A percentile compares a stretch with the other conserved stretches of the same genome.
Evolutionary conservation across 192 early-diverging fungal genomes (phyloP).

Genomic region (Entrophospora sp.): DNA sequence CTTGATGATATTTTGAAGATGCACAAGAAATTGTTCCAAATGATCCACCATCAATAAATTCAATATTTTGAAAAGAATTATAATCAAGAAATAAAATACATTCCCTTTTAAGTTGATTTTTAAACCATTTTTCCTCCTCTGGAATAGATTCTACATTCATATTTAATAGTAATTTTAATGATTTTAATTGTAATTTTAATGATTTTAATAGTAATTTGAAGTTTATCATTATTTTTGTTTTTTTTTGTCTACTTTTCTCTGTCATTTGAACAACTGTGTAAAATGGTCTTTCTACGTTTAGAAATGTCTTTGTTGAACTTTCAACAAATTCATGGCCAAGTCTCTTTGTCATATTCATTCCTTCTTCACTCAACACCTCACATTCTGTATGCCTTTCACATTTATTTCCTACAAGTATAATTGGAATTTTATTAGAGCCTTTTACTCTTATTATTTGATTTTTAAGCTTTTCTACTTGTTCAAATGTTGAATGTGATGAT

Average conservation of each 20-base stretch:
- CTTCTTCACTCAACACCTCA: constrained; percentile 81
- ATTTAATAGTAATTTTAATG: too few relatives aligned
- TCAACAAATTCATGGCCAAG: constrained; percentile 82
- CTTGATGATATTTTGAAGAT: too few relatives aligned
- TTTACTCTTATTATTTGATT: constrained; percentile 90
- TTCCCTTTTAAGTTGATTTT: too few relatives aligned
- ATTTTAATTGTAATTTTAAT: too few relatives aligned
- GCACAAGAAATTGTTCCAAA: too few relatives aligned
- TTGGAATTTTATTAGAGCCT: constrained; percentile 73
- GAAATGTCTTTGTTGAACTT: constrained; percentile 79
- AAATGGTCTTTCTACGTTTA: too few relatives aligned
- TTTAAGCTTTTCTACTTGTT: constrained; percentile 73
- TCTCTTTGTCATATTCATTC: constrained; percentile 60
- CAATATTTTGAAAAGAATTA: too few relatives aligned
- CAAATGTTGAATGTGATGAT: constrained; percentile 80
- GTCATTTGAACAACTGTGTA: constrained; percentile 79
- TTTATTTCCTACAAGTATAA: constrained; percentile 95
- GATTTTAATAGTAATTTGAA: too few relatives aligned
- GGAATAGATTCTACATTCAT: too few relatives aligned
- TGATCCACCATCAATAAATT: too few relatives aligned
- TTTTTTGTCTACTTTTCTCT: constrained; percentile 40
- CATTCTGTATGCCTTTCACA: constrained; percentile 77
- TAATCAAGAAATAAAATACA: too few relatives aligned
- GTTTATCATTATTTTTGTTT: background rate
- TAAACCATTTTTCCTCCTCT: too few relatives aligned